Conservation (phyloP, 129 eudicot species). For the Flaveria ramosissima region DNA sequence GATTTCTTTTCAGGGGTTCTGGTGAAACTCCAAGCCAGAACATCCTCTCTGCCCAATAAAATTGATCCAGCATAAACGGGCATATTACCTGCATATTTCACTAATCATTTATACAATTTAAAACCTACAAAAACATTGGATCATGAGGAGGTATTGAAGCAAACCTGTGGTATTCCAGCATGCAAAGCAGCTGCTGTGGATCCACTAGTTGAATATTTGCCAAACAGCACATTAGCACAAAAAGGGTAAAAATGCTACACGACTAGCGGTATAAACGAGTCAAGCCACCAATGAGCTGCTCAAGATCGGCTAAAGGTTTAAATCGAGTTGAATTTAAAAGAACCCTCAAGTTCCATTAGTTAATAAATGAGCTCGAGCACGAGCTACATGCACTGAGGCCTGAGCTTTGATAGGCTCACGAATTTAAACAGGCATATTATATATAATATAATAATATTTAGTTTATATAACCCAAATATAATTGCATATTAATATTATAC, state of each 20-base stretch:
- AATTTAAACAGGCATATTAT: background rate
- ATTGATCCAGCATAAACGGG: constrained; percentile 87
- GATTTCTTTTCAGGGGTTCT: constrained; percentile 65
- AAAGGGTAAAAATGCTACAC: constrained; percentile 23
- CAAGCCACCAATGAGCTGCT: background rate
- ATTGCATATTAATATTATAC: background rate
- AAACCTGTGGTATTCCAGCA: constrained; percentile 92
- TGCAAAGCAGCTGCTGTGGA: constrained; percentile 93
- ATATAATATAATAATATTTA: background rate
- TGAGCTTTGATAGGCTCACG: background rate
- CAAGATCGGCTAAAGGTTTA: background rate
- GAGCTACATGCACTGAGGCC: background rate
- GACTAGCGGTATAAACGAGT: background rate
- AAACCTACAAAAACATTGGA: background rate
- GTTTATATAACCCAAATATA: background rate
- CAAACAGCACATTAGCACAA: constrained; percentile 16
- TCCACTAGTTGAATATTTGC: constrained; percentile 54
- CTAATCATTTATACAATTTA: constrained; percentile 3
- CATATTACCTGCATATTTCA: constrained; percentile 60
- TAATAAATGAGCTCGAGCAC: too few relatives aligned
- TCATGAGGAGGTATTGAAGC: constrained; percentile 20
- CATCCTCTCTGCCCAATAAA: constrained; percentile 98
- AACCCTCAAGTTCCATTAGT: background rate
- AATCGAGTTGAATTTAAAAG: background rate
- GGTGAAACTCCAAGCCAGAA: constrained; percentile 95